Percentiles rank a stretch among this genome's conserved stretches.
Evolutionary conservation across 2,329 filamentous ascomycete genomes (phyloP).

Genomic region (Colletotrichum kahawae): DNA sequence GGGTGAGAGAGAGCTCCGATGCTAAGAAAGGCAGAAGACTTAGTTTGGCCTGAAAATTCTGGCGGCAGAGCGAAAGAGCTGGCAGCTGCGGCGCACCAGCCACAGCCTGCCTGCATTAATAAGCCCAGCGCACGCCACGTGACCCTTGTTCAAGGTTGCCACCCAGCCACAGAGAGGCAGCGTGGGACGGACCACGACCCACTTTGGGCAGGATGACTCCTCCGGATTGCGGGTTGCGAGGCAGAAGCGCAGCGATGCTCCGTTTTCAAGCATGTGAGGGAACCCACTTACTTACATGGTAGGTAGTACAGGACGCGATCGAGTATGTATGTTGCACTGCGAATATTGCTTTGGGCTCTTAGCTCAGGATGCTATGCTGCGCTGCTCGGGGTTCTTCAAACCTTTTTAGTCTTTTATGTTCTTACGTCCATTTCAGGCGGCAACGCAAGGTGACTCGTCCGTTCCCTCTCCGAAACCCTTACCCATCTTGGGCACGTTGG

Average conservation of each 20-base stretch:
- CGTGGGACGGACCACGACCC: not conserved
- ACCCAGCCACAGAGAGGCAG: not conserved
- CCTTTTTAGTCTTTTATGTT: not conserved
- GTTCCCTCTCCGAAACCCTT: not conserved
- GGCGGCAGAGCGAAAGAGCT: conserved; percentile 3
- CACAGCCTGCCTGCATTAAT: not conserved
- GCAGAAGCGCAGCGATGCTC: not conserved
- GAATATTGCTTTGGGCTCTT: not conserved
- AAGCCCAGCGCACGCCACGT: conserved; percentile 1
- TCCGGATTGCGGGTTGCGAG: not conserved
- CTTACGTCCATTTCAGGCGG: not conserved
- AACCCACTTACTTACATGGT: not conserved
- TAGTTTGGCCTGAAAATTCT: conserved; percentile 18
- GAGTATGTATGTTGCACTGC: not conserved
- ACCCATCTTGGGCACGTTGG: not conserved
- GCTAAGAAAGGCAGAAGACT: conserved; percentile 15
- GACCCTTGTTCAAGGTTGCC: not conserved
- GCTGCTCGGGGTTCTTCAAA: not conserved
- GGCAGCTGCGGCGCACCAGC: not conserved
- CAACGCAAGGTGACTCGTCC: not conserved
- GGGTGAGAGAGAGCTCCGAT: not conserved
- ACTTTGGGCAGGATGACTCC: not conserved
- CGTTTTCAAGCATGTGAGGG: not conserved
- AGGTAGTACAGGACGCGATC: not conserved
- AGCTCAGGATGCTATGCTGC: not conserved